phyloP scores from a whole-genome alignment of 208 protist genomes.

The Angomonas ambiguus region DNA sequence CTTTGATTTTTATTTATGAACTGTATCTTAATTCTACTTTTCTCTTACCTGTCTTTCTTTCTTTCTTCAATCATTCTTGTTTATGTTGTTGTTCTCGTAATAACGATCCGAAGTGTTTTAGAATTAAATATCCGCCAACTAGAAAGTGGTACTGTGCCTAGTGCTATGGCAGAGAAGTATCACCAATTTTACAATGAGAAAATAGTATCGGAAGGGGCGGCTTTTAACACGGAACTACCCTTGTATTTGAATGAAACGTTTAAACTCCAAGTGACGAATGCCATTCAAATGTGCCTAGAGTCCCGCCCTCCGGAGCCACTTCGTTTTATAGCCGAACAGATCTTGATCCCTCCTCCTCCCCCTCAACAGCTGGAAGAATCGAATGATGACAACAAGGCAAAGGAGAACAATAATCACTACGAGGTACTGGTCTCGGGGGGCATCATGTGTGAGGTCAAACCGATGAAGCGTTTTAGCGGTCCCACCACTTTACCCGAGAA shows the following conservation, averaged over 20 bases:
- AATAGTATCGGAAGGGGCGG: slow-evolving; percentile 9
- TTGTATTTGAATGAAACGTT: slow-evolving; percentile 51
- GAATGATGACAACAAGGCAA: not conserved
- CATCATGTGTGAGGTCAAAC: slow-evolving; percentile 10
- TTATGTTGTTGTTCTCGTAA: slow-evolving; percentile 1
- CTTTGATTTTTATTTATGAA: too few relatives aligned
- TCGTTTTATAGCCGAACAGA: slow-evolving; percentile 38
- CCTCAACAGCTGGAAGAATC: not conserved
- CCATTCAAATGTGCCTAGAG: slow-evolving; percentile 49
- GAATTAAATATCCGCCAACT: too few relatives aligned
- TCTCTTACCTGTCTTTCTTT: slow-evolving; percentile 1
- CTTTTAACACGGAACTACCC: slow-evolving; percentile 16
- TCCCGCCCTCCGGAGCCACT: slow-evolving; percentile 44
- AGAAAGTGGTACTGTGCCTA: too few relatives aligned
- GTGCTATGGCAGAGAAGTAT: slow-evolving; percentile 13
- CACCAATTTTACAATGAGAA: slow-evolving; percentile 21
- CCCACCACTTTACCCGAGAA: not conserved
- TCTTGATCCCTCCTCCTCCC: slow-evolving; percentile 9
- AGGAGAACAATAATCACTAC: slow-evolving; percentile 3
- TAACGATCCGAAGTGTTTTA: too few relatives aligned
- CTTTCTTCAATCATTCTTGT: slow-evolving; percentile 12
- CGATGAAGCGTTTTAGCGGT: not conserved
- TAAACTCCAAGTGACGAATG: slow-evolving; percentile 34
- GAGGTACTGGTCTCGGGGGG: slow-evolving; percentile 12
- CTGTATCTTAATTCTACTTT: not conserved